Base-by-base conservation (phyloP, 768 basidiomycete species). In the Gloeopeniophorella convolvens region DNA sequence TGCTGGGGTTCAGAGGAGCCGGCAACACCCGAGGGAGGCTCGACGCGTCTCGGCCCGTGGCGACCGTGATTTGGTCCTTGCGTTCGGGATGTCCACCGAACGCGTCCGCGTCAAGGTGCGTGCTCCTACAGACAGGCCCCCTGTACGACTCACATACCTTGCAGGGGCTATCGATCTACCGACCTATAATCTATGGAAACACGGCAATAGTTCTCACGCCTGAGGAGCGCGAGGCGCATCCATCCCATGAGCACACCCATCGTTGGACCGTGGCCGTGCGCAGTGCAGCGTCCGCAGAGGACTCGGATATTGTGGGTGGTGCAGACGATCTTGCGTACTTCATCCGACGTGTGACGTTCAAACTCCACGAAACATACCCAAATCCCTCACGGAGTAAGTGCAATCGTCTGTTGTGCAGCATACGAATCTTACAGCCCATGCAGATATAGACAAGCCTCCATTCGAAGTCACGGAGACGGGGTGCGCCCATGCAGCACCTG, bases 401-500 rank as follows among this genome's bases (percentile, higher is more conserved):
- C 12, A 5, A 11, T n/a, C 16, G 16, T 35, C 27, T 13, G 15
- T 32, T 26, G 27, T 6, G 4, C 43, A n/a, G 18, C 28, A 2
- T 30, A 8, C 39, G 34, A 33, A 16, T 35, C 30, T 32, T 56
- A 31, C 42, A 46, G 42, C 32, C 39, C 32, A 39, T 32, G 21
- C 57, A 97, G 95, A 85, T 59, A 65, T 96, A 24, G 96, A 99
- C 62, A 91, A 87, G 63, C 80, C 91, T 4, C 96, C 96, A 0
- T 99, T 93, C 62, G 89, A 92, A 59, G 83, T 98, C 13, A 84
- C 93, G 9, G 96, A 98, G 67, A 98, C 96, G 13, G 96, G 96
- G 89, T 83, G 58, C 16, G 76, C 33, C n/a, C 26, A 18, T n/a
- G n/a, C 28, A 13, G 6, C 12, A 12, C 5, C 15, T 42, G 10